Conservation (phyloP, 1,284 basidiomycete species). For the Gymnopus androsaceus region DNA sequence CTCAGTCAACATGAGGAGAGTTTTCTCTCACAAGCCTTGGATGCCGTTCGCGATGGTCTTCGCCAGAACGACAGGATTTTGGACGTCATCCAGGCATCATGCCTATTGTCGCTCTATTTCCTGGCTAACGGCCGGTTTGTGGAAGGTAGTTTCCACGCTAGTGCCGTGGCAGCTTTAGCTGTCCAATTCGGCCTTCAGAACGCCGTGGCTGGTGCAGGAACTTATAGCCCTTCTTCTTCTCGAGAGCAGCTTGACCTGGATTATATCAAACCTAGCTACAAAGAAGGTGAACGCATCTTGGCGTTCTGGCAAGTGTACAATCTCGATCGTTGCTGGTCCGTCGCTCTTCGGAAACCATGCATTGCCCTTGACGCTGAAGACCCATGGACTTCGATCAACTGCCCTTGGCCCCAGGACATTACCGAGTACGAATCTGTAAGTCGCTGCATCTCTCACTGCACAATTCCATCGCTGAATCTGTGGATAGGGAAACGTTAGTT, state of each 20-base stretch:
- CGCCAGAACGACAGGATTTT: conserved; percentile 54
- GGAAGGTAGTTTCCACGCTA: conserved; percentile 73
- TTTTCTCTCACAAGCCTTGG: conserved; percentile 62
- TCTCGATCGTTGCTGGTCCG: conserved; percentile 68
- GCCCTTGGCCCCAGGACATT: conserved; percentile 67
- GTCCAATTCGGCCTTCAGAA: conserved; percentile 69
- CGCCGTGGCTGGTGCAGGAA: conserved; percentile 37
- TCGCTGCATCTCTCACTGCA: conserved; percentile 18
- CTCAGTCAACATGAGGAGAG: conserved; percentile 68
- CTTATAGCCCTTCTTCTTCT: conserved; percentile 35
- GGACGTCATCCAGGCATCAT: conserved; percentile 74
- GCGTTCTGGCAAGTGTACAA: conserved; percentile 75
- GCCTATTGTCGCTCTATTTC: conserved; percentile 72
- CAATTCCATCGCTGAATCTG: conserved; percentile 8
- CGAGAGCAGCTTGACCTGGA: conserved; percentile 50
- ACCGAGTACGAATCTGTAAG: conserved; percentile 60
- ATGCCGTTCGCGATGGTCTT: conserved; percentile 60
- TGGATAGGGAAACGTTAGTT: conserved; percentile 56
- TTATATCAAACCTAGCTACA: conserved; percentile 54
- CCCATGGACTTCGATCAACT: conserved; percentile 51
- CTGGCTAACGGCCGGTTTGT: conserved; percentile 69
- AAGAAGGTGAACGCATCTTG: conserved; percentile 63
- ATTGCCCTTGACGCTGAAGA: conserved; percentile 53
- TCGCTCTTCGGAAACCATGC: conserved; percentile 56
- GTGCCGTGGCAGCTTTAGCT: conserved; percentile 65